These are phyloP conservation scores for Myriosclerotinia duriaeana DNA, from an alignment of 2,329 filamentous ascomycete genomes.

Conservation along the genomic window DNA sequence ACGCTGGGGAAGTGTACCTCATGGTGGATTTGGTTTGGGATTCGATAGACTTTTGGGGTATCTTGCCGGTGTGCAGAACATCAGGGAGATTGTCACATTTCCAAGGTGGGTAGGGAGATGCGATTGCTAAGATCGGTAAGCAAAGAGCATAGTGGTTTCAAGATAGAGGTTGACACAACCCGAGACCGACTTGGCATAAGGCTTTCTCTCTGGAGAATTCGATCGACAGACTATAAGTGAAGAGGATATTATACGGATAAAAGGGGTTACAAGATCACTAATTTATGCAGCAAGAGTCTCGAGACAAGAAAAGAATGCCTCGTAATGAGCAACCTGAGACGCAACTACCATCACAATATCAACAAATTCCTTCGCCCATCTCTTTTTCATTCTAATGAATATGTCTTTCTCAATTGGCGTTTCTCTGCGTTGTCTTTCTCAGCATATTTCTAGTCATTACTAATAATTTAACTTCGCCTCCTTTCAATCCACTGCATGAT, in stretches of 20 bases:
- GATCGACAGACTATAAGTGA: background rate
- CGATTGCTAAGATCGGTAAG: conserved; percentile 38
- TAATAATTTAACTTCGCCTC: background rate
- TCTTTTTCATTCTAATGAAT: background rate
- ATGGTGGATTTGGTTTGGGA: conserved; percentile 71
- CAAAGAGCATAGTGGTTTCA: background rate
- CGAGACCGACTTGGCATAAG: background rate
- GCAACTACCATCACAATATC: background rate
- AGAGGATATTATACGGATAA: background rate
- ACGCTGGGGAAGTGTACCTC: conserved; percentile 67
- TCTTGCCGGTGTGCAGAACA: conserved; percentile 62
- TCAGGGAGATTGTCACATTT: conserved; percentile 68
- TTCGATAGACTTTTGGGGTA: conserved; percentile 70
- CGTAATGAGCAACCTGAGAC: background rate
- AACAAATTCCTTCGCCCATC: background rate
- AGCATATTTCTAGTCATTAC: background rate
- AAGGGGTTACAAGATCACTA: conserved; percentile 6
- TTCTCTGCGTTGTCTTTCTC: background rate
- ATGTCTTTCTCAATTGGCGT: background rate
- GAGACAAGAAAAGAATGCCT: background rate
- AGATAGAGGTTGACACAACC: background rate
- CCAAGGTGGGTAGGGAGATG: conserved; percentile 54
- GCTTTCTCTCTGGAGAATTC: background rate
- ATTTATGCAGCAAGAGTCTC: conserved; percentile 7
- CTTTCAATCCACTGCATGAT: background rate